Base-by-base conservation (phyloP, 352 stramenopile species). In the Phytophthora aleatoria region DNA sequence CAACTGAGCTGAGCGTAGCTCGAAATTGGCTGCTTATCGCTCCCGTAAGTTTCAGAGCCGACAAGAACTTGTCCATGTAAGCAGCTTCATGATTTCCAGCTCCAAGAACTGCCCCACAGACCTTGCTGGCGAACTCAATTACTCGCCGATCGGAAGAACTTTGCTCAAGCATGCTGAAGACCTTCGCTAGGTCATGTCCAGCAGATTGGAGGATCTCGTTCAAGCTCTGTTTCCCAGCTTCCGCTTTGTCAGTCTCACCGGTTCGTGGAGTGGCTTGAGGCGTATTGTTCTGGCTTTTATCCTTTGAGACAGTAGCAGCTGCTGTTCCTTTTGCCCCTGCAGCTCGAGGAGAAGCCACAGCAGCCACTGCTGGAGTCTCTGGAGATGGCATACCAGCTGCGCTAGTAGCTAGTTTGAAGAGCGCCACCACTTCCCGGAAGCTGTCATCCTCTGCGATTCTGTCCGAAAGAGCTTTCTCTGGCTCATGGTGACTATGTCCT, bases 1-100 rank as follows among this genome's bases (percentile, higher is more conserved):
- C 81, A 33, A 77, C 31, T 24, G 44, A 50, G 20, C 6, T 48
- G 3, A 90, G 36, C 2, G 55, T 65, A 6, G 20, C 38, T 48
- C 79, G 79, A 51, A 89, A 88, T 8, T 73, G 54, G 5, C 55
- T 61, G 50, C 80, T 84, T 10, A 76, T 60, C 3, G 42, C 58
- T 3, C 80, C 79, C 6, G 52, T 35, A 1, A 91, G 44, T 43
- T 88, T 91, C n/a, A 83, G n/a, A 3, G 76, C 67, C 8, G 54
- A 59, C 13, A 87, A 16, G 36, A 78, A 76, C 10, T 48, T 51
- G 15, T 74, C 70, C 5, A 81, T 50, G 3, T 62, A 50, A n/a
- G 62, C 31, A 0, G 53, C 26, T 30, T 58, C 28, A 6, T 50
- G 35, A 1, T 36, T 54, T 15, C 60, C 62, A 39, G 31, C 28